Conservation (phyloP, 139 green algal genomes). For the Micromonas pusilla region DNA sequence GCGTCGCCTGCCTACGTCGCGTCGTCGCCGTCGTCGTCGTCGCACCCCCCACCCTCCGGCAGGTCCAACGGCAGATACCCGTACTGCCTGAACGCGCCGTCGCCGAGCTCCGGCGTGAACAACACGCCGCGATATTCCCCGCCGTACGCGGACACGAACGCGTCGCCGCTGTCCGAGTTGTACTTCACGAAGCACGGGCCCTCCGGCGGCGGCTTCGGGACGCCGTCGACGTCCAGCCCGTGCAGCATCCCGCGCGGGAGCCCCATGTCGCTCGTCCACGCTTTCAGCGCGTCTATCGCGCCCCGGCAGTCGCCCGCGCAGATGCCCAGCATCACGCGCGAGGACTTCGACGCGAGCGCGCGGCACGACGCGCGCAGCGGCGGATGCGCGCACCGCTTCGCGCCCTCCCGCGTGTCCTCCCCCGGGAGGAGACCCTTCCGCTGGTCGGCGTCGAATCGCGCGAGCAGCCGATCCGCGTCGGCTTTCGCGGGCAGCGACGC, state of each 20-base stretch:
- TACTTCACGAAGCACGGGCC: slow-evolving; percentile 32
- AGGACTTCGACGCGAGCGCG: not conserved
- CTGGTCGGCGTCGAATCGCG: slow-evolving; percentile 21
- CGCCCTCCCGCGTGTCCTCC: not conserved
- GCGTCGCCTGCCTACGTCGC: too few relatives aligned
- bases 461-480: not conserved
- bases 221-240: slow-evolving; percentile 24
- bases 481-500: not conserved
- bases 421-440: not conserved
- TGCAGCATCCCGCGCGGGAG: slow-evolving; percentile 25
- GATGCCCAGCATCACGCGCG: slow-evolving; percentile 27
- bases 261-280: slow-evolving; percentile 7
- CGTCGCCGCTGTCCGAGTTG: slow-evolving; percentile 22
- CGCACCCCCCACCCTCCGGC: not conserved
- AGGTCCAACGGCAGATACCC: not conserved
- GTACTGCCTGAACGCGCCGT: slow-evolving; percentile 13
- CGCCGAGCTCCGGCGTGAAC: slow-evolving; percentile 20
- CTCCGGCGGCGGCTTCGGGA: not conserved
- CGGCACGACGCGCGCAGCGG: not conserved
- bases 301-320: not conserved
- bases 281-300: not conserved
- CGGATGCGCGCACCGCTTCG: not conserved
- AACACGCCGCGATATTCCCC: slow-evolving; percentile 24
- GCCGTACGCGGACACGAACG: slow-evolving; percentile 20
- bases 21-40: too few relatives aligned